Percentiles rank a stretch among this genome's conserved stretches.
These are phyloP conservation scores for Aspergillus sp. DNA, from an alignment of 2,329 filamentous ascomycete species.

Conservation along the genomic window DNA sequence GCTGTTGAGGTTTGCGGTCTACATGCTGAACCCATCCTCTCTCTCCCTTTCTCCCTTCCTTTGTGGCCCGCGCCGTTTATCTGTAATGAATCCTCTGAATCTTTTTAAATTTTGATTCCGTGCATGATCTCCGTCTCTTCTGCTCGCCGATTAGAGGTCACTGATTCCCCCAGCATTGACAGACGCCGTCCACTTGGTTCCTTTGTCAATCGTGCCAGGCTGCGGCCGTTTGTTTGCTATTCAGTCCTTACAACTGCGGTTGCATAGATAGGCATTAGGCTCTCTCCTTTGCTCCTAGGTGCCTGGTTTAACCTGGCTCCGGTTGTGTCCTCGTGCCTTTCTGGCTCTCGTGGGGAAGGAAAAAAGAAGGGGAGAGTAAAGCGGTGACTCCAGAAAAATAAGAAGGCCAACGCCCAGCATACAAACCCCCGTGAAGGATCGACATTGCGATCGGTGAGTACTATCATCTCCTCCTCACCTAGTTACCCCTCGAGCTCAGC, in stretches of 20 bases:
- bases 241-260: background rate
- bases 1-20: background rate
- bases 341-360: background rate
- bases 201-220: conserved; percentile 7
- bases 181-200: conserved; percentile 5
- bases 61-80: conserved; percentile 5
- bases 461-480: conserved; percentile 16
- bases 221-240: conserved; percentile 10
- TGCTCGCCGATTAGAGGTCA: background rate
- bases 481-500: conserved; percentile 14
- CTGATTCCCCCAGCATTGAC: conserved; percentile 6
- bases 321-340: background rate
- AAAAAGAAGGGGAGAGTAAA: background rate
- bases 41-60: conserved; percentile 5
- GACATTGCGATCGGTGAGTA: conserved; percentile 19
- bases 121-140: background rate
- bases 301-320: background rate
- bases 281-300: background rate
- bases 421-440: conserved; percentile 11
- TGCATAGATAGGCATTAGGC: conserved; percentile 10
- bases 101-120: background rate
- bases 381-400: background rate
- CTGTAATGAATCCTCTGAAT: background rate
- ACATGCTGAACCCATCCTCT: conserved; percentile 6
- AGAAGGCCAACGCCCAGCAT: background rate